phyloP scores from a whole-genome alignment of 1,139 yeast genomes.

The Geotrichum siamense region DNA sequence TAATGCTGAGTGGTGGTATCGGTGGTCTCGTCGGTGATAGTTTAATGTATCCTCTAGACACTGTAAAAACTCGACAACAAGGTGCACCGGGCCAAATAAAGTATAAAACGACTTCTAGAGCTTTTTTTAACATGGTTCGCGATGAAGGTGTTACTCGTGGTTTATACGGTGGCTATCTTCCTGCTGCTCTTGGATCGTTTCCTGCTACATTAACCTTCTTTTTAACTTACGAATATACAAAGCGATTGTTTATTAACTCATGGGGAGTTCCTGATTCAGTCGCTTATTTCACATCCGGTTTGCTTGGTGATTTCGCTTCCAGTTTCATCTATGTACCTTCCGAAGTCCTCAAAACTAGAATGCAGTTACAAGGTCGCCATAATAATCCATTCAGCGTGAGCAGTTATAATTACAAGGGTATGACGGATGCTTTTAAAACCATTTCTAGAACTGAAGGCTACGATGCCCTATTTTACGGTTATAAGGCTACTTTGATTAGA shows the following conservation, averaged over 20 bases:
- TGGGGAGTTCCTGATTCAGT: slow-evolving; percentile 64
- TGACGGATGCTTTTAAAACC: slow-evolving; percentile 56
- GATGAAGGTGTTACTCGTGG: slow-evolving; percentile 87
- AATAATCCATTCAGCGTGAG: slow-evolving; percentile 73
- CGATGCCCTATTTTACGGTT: slow-evolving; percentile 75
- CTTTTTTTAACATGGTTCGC: slow-evolving; percentile 60
- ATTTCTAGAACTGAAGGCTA: slow-evolving; percentile 65
- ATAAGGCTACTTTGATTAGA: slow-evolving; percentile 83
- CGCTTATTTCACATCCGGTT: slow-evolving; percentile 77
- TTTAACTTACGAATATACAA: slow-evolving; percentile 78
- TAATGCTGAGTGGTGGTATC: slow-evolving; percentile 67
- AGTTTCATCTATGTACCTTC: slow-evolving; percentile 94
- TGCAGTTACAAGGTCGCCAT: slow-evolving; percentile 83
- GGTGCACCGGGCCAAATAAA: slow-evolving; percentile 68
- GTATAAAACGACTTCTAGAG: slow-evolving; percentile 58
- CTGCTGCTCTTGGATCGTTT: slow-evolving; percentile 78
- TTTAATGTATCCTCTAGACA: slow-evolving; percentile 89
- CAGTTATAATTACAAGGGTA: slow-evolving; percentile 77
- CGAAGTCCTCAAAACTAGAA: slow-evolving; percentile 88
- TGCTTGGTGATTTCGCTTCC: slow-evolving; percentile 83
- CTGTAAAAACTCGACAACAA: slow-evolving; percentile 94
- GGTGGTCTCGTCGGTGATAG: slow-evolving; percentile 95
- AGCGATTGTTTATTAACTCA: slow-evolving; percentile 59
- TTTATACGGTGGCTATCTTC: slow-evolving; percentile 83
- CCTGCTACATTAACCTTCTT: slow-evolving; percentile 93